Conservation (phyloP, 2,329 filamentous ascomycete genomes). For the Diaporthe batatas region DNA sequence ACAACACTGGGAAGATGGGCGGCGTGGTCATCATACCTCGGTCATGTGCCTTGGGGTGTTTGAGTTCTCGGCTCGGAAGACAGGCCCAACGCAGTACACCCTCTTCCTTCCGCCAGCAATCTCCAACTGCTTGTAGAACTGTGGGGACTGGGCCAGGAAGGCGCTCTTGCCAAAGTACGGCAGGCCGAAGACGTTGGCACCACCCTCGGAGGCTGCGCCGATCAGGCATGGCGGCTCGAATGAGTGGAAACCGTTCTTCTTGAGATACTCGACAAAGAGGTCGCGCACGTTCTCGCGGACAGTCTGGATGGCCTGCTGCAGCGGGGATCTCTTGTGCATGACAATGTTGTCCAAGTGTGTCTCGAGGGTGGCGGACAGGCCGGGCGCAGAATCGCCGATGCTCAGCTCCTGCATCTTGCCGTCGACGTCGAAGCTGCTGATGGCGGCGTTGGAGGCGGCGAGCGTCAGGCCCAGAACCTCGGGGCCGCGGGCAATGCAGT, state of each 20-base stretch:
- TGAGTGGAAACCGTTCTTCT: conserved; percentile 79
- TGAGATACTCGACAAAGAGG: conserved; percentile 72
- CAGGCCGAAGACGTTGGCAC: conserved; percentile 90
- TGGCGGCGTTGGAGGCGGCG: conserved; percentile 65
- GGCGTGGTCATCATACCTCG: conserved; percentile 61
- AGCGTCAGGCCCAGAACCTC: conserved; percentile 70
- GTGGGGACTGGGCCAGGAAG: conserved; percentile 83
- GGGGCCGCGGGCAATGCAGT: conserved; percentile 76
- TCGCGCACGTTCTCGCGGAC: conserved; percentile 52
- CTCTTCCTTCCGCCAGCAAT: conserved; percentile 83
- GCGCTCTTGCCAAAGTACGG: conserved; percentile 90
- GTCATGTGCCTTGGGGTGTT: conserved; percentile 90
- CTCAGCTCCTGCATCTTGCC: conserved; percentile 57
- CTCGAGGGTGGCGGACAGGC: conserved; percentile 81
- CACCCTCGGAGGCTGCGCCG: conserved; percentile 91
- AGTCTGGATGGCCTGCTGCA: conserved; percentile 83
- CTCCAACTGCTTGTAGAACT: conserved; percentile 90
- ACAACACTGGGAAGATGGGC: background rate
- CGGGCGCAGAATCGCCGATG: conserved; percentile 53
- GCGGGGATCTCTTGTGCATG: conserved; percentile 91
- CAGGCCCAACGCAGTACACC: conserved; percentile 83
- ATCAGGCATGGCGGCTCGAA: conserved; percentile 93
- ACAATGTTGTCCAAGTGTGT: conserved; percentile 92
- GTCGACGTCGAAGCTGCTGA: conserved; percentile 72
- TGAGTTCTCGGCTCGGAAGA: conserved; percentile 88